A percentile compares a stretch with the other conserved stretches of the same genome.
phyloP scores from a whole-genome alignment of 306 rosid genomes.

The Cucurbita moschata region DNA sequence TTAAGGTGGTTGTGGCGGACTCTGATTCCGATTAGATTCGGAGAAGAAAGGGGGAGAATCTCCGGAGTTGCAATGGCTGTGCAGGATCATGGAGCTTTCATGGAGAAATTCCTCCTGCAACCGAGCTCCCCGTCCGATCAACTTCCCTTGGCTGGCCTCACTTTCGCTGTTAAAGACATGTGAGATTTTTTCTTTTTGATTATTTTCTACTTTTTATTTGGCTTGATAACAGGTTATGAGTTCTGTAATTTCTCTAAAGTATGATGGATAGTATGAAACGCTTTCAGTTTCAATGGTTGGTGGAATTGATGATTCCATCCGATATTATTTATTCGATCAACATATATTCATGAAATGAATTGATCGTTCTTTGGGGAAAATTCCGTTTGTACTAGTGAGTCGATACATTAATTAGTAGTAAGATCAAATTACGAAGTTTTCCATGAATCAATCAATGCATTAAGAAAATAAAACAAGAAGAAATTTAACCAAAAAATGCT shows the following conservation, averaged over 20 bases:
- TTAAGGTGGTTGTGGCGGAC: neutral
- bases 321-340: neutral
- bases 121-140: conserved; percentile 26
- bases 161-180: conserved; percentile 91
- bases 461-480: too few relatives aligned
- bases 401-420: neutral
- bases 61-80: conserved; percentile 23
- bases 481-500: too few relatives aligned
- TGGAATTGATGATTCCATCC: neutral
- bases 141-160: conserved; percentile 60
- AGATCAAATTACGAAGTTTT: too few relatives aligned
- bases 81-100: conserved; percentile 50
- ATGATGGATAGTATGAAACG: neutral
- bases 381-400: neutral
- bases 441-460: too few relatives aligned
- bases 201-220: neutral
- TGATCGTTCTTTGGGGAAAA: neutral
- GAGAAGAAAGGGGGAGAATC: neutral
- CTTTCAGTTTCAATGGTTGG: neutral
- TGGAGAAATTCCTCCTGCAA: conserved; percentile 46
- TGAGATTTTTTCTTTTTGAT: conserved; percentile 9
- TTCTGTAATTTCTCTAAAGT: neutral
- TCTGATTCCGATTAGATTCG: neutral
- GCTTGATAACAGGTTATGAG: neutral
- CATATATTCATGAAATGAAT: neutral